phyloP scores from a whole-genome alignment of 345 rosid genomes.

The Gossypium australe region DNA sequence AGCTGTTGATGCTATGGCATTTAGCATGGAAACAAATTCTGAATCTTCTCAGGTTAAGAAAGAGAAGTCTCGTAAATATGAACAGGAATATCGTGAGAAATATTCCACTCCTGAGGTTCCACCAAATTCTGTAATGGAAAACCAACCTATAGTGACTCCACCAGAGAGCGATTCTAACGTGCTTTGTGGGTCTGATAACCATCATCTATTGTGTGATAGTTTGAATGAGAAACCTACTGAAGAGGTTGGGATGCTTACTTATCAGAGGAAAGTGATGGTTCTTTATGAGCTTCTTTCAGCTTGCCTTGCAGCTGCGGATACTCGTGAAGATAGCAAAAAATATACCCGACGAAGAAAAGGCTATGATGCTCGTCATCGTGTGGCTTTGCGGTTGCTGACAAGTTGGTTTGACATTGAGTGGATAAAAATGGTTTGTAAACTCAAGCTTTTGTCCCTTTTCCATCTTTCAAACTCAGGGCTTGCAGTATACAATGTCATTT shows the following conservation, averaged over 20 bases:
- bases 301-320: conserved; percentile 84
- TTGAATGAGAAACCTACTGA: conserved; percentile 49
- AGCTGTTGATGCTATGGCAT: conserved; percentile 62
- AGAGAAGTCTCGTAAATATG: conserved; percentile 72
- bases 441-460: conserved; percentile 5
- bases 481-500: not conserved
- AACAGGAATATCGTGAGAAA: conserved; percentile 68
- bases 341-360: conserved; percentile 58
- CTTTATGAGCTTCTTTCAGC: conserved; percentile 87
- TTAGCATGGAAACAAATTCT: conserved; percentile 45
- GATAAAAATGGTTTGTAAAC: conserved; percentile 69
- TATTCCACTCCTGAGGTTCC: conserved; percentile 40
- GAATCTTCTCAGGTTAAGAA: conserved; percentile 49
- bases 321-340: conserved; percentile 43
- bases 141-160: not conserved
- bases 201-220: conserved; percentile 20
- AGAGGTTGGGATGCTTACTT: conserved; percentile 57
- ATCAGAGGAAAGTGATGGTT: conserved; percentile 69
- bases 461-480: not conserved
- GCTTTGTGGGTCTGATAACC: conserved; percentile 19
- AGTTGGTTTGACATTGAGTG: conserved; percentile 85
- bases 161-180: not conserved
- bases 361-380: conserved; percentile 94
- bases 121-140: conserved; percentile 23
- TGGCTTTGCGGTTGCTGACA: conserved; percentile 72